phyloP scores from a whole-genome alignment of 1,139 yeast species.

The Kluyveromyces sp. region DNA sequence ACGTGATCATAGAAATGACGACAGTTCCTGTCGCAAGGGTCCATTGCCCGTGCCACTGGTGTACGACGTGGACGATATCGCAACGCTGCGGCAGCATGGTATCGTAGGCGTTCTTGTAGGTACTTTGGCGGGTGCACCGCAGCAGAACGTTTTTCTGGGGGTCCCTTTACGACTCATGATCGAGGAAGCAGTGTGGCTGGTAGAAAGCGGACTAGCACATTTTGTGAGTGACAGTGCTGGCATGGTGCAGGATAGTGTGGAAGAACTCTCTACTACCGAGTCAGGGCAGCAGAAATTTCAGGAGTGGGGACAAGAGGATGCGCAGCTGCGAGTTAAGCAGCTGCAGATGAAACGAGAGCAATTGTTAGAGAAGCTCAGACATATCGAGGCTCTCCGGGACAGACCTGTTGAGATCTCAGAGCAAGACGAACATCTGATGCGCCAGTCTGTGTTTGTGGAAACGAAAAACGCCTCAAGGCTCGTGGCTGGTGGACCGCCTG shows the following conservation, averaged over 20 bases:
- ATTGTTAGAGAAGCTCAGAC: conserved; percentile 8
- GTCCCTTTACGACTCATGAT: conserved; percentile 67
- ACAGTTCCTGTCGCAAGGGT: no score
- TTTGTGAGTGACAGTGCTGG: conserved; percentile 30
- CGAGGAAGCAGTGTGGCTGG: conserved; percentile 69
- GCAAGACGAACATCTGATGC: conserved; percentile 11
- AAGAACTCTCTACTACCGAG: no score
- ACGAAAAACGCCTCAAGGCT: conserved; percentile 15
- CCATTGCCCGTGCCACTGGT: not conserved
- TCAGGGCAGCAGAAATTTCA: not conserved
- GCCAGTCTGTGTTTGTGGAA: conserved; percentile 21
- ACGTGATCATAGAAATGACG: not conserved
- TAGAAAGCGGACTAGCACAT: conserved; percentile 38
- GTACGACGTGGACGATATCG: conserved; percentile 39
- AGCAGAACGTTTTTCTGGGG: conserved; percentile 80
- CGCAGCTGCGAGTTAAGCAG: conserved; percentile 13
- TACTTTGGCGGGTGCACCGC: conserved; percentile 80
- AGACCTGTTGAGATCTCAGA: not conserved
- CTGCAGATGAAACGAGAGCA: conserved; percentile 9
- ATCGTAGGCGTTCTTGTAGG: conserved; percentile 77
- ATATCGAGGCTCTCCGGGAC: not conserved
- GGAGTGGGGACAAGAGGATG: conserved; percentile 13
- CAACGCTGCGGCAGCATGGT: conserved; percentile 45
- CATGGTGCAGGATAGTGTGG: conserved; percentile 16
- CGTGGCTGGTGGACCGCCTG: conserved; percentile 10